Evolutionary conservation across 306 rosid species (phyloP).

Genomic region (Vigna radiata): DNA sequence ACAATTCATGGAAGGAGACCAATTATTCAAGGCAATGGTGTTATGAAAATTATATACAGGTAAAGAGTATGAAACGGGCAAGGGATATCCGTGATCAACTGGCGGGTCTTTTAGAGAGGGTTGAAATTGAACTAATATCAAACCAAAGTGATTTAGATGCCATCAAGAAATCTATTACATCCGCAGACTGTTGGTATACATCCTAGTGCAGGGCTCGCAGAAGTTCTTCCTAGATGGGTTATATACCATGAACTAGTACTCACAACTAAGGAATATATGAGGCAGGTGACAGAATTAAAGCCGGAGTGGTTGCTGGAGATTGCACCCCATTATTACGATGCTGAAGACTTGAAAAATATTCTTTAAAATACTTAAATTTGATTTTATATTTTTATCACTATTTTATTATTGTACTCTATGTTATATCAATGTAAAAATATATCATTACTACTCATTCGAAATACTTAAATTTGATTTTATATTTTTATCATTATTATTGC

Average conservation of each 20-base stretch:
- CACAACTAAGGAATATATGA: conserved; percentile 92
- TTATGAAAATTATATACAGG: conserved; percentile 93
- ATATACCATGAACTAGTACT: conserved; percentile 92
- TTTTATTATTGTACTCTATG: too few relatives aligned
- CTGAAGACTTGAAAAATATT: conserved; percentile 68
- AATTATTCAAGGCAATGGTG: conserved; percentile 98
- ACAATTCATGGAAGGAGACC: conserved; percentile 93
- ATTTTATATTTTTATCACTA: too few relatives aligned
- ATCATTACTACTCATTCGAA: too few relatives aligned
- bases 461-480: too few relatives aligned
- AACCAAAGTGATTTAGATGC: conserved; percentile 68
- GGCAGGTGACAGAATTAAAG: conserved; percentile 90
- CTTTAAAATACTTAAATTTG: too few relatives aligned
- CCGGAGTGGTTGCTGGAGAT: conserved; percentile 96
- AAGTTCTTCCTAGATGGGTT: conserved; percentile 94
- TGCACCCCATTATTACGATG: conserved; percentile 96
- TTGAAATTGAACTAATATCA: conserved; percentile 81
- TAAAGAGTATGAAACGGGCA: conserved; percentile 97
- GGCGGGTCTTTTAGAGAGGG: conserved; percentile 90
- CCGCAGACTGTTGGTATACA: conserved; percentile 93
- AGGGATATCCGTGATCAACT: conserved; percentile 97
- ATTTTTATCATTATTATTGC: too few relatives aligned
- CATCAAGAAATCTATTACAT: conserved; percentile 82
- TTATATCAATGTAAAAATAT: too few relatives aligned
- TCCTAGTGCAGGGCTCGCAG: conserved; percentile 91